Evolutionary conservation across 192 early-diverging fungal genomes (phyloP).

Genomic region (Entomortierella chlamydospora): DNA sequence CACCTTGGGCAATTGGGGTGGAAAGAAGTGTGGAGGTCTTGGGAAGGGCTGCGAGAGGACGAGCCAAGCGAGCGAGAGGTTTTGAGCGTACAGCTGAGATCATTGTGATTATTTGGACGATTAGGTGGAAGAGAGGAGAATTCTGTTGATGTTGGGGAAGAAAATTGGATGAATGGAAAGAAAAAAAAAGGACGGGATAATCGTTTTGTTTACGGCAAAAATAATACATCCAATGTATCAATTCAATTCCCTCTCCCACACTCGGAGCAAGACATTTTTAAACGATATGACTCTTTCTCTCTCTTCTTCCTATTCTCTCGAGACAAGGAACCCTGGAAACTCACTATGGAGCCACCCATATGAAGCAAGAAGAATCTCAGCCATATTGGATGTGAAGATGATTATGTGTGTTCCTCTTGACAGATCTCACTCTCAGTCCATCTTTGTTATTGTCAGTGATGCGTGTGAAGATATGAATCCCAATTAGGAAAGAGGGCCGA

Average conservation of each 20-base stretch:
- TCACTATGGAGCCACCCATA: too few relatives aligned
- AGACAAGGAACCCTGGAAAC: too few relatives aligned
- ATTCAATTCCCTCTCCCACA: not conserved
- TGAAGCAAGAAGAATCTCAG: not conserved
- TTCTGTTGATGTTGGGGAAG: not conserved
- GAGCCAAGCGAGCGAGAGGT: slow-evolving; percentile 39
- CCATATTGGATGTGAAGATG: not conserved
- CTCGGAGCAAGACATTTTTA: too few relatives aligned
- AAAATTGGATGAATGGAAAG: slow-evolving; percentile 17
- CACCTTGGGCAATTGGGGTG: slow-evolving; percentile 13
- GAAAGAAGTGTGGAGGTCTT: slow-evolving; percentile 37
- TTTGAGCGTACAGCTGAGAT: slow-evolving; percentile 55
- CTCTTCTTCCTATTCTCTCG: too few relatives aligned
- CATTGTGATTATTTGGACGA: slow-evolving; percentile 27
- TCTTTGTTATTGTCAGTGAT: not conserved
- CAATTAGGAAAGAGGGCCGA: slow-evolving; percentile 16
- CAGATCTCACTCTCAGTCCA: not conserved
- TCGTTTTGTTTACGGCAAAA: slow-evolving; percentile 22
- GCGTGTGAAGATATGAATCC: slow-evolving; percentile 16
- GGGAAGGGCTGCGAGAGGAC: slow-evolving; percentile 42
- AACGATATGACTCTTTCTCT: too few relatives aligned
- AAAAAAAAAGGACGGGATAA: slow-evolving; percentile 2
- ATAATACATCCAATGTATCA: too few relatives aligned
- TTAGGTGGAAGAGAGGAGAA: not conserved
- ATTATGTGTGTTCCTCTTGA: not conserved